Percentiles rank a stretch among this genome's conserved stretches.
Evolutionary conservation across 176 grass and related monocot species (phyloP).

Genomic region (Ensete ventricosum): DNA sequence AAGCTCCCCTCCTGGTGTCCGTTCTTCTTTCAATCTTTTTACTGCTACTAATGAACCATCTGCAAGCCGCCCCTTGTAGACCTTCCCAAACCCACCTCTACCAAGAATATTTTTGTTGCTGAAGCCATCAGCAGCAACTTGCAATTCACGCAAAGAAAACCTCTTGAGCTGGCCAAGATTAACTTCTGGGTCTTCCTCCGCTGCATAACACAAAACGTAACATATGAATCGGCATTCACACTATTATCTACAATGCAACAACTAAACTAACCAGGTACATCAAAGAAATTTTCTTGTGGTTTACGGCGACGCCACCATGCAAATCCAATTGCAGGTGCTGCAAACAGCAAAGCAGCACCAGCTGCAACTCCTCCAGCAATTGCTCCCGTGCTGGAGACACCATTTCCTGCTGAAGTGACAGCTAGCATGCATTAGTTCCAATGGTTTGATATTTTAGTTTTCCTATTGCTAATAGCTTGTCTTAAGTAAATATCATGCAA

Average conservation of each 20-base stretch:
- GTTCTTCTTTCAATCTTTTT: conserved; percentile 21
- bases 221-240: too few species aligned
- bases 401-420: neutral
- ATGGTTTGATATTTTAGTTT: too few species aligned
- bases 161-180: conserved; percentile 30
- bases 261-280: conserved; percentile 1
- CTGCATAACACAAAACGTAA: neutral
- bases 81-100: too few species aligned
- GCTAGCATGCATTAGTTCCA: too few species aligned
- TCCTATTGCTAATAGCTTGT: too few species aligned
- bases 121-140: neutral
- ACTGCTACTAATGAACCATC: conserved; percentile 21
- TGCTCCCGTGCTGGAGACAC: neutral
- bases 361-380: neutral
- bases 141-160: conserved; percentile 28
- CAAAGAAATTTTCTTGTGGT: neutral
- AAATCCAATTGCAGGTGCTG: neutral
- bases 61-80: conserved; percentile 2
- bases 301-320: neutral
- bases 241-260: too few species aligned
- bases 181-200: conserved; percentile 17
- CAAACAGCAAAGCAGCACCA: neutral
- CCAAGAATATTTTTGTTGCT: too few species aligned
- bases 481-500: too few species aligned
- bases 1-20: conserved; percentile 2